Base-by-base conservation (phyloP, 345 rosid genomes). In the Laguncularia racemosa region DNA sequence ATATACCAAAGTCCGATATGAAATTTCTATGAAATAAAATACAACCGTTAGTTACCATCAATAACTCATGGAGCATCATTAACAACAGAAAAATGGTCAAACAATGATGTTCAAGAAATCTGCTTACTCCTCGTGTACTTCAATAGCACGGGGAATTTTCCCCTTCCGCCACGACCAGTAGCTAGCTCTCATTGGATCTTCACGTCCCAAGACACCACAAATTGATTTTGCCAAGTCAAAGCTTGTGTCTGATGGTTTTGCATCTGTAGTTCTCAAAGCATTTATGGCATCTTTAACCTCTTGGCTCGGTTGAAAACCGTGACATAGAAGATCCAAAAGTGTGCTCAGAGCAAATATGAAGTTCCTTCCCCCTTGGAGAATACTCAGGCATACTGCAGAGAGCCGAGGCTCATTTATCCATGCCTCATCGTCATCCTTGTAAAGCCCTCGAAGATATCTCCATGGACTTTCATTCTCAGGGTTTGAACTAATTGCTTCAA, bases 401-500 rank as follows among this genome's bases (percentile, higher is more conserved):
- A 87, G 77, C 57, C 64, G 69, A 19, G 78, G 73, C 80, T 87
- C 83, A 45, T 68, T 75, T 55, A 82, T 64, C 89, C 74, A 81
- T 19, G 73, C 73, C 33, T 71, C 56, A 12, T 53, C 53, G 48
- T 83, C 73, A 9, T 64, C 88, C 57, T 76, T 82, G 83, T 86
- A 89, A 56, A 89, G 96, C 38, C 95, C 91, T 46, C 79, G 76
- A 20, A 82, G 86, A 83, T 87, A 93, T 57, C 96, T 73, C 96
- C 97, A 89, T 11, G 95, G 84, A 64, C 97, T 83, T 77, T 89
- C 97, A 14, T 93, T 93, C 50, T 75, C 85, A 0, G 96, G 91
- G 62, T 72, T 67, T 6, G 59, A 51, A 48, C 76, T 13, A 53
- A 92, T 83, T 57, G 95, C 88, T 55, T 83, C 69, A 18, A 78